These are phyloP conservation scores for Xylaria acuta DNA, from an alignment of 495 filamentous ascomycete species.

Conservation along the genomic window DNA sequence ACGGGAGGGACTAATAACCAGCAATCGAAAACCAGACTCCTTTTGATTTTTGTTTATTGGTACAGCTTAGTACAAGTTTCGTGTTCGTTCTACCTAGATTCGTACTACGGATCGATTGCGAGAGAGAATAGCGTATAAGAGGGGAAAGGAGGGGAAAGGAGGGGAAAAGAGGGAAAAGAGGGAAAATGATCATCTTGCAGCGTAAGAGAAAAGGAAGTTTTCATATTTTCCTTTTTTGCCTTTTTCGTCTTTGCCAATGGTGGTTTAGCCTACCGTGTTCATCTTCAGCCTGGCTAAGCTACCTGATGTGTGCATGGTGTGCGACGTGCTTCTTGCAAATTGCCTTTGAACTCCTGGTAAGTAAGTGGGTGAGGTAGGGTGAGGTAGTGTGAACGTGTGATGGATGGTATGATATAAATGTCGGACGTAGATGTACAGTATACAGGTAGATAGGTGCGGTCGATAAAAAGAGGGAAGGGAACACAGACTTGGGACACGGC, in stretches of 20 bases:
- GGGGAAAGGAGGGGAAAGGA: not conserved
- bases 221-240: not conserved
- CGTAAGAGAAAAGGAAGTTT: not conserved
- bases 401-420: not conserved
- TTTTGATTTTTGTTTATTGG: not conserved
- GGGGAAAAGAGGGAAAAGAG: not conserved
- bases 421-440: not conserved
- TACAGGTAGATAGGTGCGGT: not conserved
- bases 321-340: not conserved
- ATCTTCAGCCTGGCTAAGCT: not conserved
- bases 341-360: not conserved
- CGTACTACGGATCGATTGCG: not conserved
- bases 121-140: conserved; percentile 6
- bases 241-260: not conserved
- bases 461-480: not conserved
- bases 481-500: too few relatives aligned
- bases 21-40: not conserved
- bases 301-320: not conserved
- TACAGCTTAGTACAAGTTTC: not conserved
- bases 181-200: not conserved
- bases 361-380: not conserved
- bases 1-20: not conserved
- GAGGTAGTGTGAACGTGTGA: not conserved
- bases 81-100: not conserved
- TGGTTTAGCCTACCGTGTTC: not conserved